Evolutionary conservation across 257 asterid species (phyloP).

Genomic region (Anisodus acutangulus): DNA sequence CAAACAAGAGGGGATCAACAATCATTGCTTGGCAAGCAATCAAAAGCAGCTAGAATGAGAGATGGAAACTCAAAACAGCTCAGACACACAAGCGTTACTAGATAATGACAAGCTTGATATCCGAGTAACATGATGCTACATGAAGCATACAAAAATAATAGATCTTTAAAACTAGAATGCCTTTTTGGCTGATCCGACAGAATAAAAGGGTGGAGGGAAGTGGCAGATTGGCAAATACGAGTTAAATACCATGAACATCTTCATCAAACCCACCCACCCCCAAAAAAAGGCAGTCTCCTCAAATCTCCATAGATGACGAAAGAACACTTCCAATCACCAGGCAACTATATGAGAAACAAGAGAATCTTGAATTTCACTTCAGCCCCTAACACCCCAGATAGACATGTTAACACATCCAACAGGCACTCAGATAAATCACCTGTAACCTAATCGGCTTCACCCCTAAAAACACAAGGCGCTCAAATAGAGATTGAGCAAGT

Average conservation of each 20-base stretch:
- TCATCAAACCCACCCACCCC: neutral
- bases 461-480: slow-evolving; percentile 95
- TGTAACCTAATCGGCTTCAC: slow-evolving; percentile 97
- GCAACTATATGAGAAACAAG: neutral
- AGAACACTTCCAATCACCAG: neutral
- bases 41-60: slow-evolving; percentile 11
- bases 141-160: slow-evolving; percentile 4
- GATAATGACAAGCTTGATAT: neutral
- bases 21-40: neutral
- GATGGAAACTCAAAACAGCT: neutral
- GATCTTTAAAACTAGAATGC: neutral
- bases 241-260: neutral
- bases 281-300: neutral
- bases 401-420: slow-evolving; percentile 24
- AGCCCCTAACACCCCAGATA: neutral
- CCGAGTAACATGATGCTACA: neutral
- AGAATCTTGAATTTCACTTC: slow-evolving; percentile 7
- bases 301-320: neutral
- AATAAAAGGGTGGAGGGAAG: neutral
- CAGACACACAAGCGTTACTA: slow-evolving; percentile 9
- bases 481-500: slow-evolving; percentile 94
- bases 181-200: neutral
- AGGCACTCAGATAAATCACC: slow-evolving; percentile 53
- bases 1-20: neutral
- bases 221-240: neutral